phyloP scores from a whole-genome alignment of 805 yeast species.

The Pichia exigua region DNA sequence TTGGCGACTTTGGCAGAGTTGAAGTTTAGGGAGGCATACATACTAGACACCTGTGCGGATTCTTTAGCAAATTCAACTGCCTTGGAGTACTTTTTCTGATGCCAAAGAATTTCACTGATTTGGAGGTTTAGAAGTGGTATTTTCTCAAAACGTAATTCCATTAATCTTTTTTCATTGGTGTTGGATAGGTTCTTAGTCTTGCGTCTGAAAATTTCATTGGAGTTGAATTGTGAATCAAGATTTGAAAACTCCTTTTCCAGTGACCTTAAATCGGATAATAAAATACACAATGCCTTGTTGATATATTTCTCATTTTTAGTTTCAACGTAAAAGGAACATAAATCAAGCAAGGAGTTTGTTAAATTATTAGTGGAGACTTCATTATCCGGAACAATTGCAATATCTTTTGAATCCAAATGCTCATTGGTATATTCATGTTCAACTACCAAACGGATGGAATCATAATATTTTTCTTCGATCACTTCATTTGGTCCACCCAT shows the following conservation, averaged over 20 bases:
- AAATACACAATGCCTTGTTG: conserved; percentile 28
- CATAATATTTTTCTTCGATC: conserved; percentile 25
- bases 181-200: conserved; percentile 9
- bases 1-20: conserved; percentile 33
- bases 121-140: conserved; percentile 34
- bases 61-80: conserved; percentile 37
- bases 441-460: conserved; percentile 23
- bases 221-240: conserved; percentile 13
- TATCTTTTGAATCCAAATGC: conserved; percentile 10
- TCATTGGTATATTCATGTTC: conserved; percentile 16
- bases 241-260: conserved; percentile 22
- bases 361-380: conserved; percentile 18
- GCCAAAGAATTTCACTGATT: conserved; percentile 36
- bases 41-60: conserved; percentile 28
- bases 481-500: conserved; percentile 14
- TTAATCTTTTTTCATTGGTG: conserved; percentile 16
- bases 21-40: conserved; percentile 25
- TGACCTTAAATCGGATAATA: conserved; percentile 27
- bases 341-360: conserved; percentile 24
- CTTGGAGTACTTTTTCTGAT: conserved; percentile 23
- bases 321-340: conserved; percentile 24
- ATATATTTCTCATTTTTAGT: conserved; percentile 16
- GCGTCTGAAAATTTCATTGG: conserved; percentile 12
- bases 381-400: conserved; percentile 19
- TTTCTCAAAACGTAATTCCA: conserved; percentile 22